Evolutionary conservation across 106 monocot species (phyloP), one percentile per base, ranked within the genome.

Genomic region (Allium cepa): DNA sequence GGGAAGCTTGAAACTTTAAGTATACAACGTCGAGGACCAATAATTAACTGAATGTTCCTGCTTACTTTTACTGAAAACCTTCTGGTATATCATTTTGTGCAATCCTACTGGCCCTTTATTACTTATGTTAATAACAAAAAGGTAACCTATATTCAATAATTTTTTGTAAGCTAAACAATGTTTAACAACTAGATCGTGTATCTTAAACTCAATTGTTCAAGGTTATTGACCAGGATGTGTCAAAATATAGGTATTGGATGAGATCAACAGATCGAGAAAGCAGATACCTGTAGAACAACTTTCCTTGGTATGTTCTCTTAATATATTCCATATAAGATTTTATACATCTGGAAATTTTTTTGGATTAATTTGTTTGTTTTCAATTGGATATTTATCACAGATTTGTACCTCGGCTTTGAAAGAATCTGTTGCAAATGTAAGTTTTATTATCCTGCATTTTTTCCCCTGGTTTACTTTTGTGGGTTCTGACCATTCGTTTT

Each of bases 341-440:
- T 69, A 56, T 46, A n/a, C n/a, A 45, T 15, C 36, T 46, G 28
- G 7, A 26, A 56, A 11, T 63, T 26, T 14, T 52, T 11, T 48
- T 2, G n/a, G 28, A 8, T 17, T 50, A 16, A 17, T 15, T 56
- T 56, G 14, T 70, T 12, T 69, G 10, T 45, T 13, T 28, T 2
- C 67, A 11, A 75, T 48, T 72, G 7, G 53, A n/a, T 63, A 27
- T 52, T 3, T 47, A 26, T 63, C 91, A 76, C 87, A 96, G 96
- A 82, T 89, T 26, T 97, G 92, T 74, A 77, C 78, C 47, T 76
- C 77, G 46, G 96, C 92, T 48, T 74, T 92, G 45, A 88, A 89
- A 69, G 92, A 89, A 72, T 86, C 96, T 49, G 63, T 92, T 56
- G 72, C 71, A 55, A 80, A 87, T 84, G 96, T 89, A 86, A 80